Base-by-base conservation (phyloP, 768 basidiomycete species). In the Terana coerulea region DNA sequence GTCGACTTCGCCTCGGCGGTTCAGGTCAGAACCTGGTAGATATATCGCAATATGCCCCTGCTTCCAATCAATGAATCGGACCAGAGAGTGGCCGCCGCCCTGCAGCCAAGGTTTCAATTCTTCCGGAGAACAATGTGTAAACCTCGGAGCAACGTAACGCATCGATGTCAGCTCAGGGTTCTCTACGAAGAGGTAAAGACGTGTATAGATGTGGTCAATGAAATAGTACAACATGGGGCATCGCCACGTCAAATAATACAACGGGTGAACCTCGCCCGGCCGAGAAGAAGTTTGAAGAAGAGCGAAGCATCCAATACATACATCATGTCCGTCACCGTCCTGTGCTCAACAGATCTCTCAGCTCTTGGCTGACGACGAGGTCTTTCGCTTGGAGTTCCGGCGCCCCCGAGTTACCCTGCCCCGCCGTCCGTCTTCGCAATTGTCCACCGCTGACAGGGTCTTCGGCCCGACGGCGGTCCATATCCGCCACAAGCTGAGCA, bases 401-500 rank as follows among this genome's bases (percentile, higher is more conserved):
- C 30, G 21, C 19, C 12, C 15, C n/a, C n/a, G n/a, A n/a, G n/a
- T n/a, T n/a, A n/a, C n/a, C 29, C 45, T 46, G 19, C 14, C 29
- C 28, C n/a, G 45, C 24, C 30, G 28, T 34, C n/a, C 45, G 45
- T 4, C 29, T 46, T 19, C 45, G 45, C 14, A 33, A 2, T 33
- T 46, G 28, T n/a, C 31, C 45, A 14, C 30, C 19, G 62, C 47
- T 59, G 12, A 58, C 53, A 3, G 47, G 45, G 41, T 77, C 77
- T 55, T 91, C 90, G 0, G 80, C 81, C 56, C 77, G 79, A 56
- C 87, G 80, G 30, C 88, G 80, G 65, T 97, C 93, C 59, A 95
- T 82, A 65, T 95, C 93, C 9, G 88, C 88, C 19, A 98, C 85
- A 19, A 97, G 70, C 61, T 90, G 86, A 11, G 84, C 74, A 72